Base-by-base conservation (phyloP, 768 basidiomycete species). In the Multifurca ochricompacta region DNA sequence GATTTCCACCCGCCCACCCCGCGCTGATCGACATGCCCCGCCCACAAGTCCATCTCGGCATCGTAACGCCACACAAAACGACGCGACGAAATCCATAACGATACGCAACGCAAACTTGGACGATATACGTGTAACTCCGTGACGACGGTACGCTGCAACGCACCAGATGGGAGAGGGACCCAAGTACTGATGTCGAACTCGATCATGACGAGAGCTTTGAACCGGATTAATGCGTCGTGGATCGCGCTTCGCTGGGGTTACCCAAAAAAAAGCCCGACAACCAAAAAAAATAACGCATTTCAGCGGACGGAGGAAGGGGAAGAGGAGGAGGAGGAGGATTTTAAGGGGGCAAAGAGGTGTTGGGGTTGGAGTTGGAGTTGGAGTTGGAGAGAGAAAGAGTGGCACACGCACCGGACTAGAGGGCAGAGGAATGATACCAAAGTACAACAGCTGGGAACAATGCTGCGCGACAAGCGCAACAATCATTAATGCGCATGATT, bases 81-180 rank as follows among this genome's bases (percentile, higher is more conserved):
- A 31, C 61, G 59, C 21, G 52, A 45, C 7, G 42, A 51, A 14
- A 66, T 32, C 70, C 73, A 70, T 62, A 76, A 62, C 41, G 66
- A 65, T 51, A 74, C 53, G 18, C 56, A 62, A 39, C 64, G 68
- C 27, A 76, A 61, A 25, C 61, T 64, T 4, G 73, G 68, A 37
- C 68, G 65, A 62, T 69, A 75, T 34, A 66, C 67, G 35, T 66
- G 70, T 27, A 73, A 61, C 56, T 76, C 75, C 25, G 69, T 64
- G 48, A 68, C 66, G 59, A 76, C 62, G 58, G 63, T 59, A 54
- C 71, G 71, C 55, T 74, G 72, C 16, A 62, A 47, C 19, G 57
- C 40, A 34, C 66, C 65, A 36, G 64, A 61, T 10, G 71, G 63
- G 8, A 61, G 62, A 14, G 71, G 68, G 14, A 56, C 46, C 73